A percentile compares a stretch with the other conserved stretches of the same genome.
phyloP scores from a whole-genome alignment of 2,329 filamentous ascomycete species.

The Teratosphaeria pseudoeucalypti region DNA sequence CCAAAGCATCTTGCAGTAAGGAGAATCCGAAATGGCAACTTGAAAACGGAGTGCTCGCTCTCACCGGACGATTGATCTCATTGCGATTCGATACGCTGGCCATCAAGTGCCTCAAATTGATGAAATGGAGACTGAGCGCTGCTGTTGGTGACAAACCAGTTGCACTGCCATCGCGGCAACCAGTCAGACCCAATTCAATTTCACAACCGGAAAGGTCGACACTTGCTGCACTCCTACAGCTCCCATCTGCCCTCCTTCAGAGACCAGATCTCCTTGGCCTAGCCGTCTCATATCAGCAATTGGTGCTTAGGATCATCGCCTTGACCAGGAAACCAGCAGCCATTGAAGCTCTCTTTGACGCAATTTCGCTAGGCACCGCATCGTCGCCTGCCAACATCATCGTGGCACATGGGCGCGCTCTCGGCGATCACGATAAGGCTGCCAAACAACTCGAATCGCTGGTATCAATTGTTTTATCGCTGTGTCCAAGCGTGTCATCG shows the following conservation, averaged over 20 bases:
- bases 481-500: constrained; percentile 57
- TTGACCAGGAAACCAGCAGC: constrained; percentile 48
- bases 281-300: constrained; percentile 54
- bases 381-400: constrained; percentile 53
- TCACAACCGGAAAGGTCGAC: constrained; percentile 29
- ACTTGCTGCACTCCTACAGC: constrained; percentile 53
- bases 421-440: constrained; percentile 45
- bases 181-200: background rate
- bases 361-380: constrained; percentile 42
- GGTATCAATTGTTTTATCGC: constrained; percentile 53
- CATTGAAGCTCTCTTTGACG: constrained; percentile 47
- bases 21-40: constrained; percentile 55
- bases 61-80: constrained; percentile 55
- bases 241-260: constrained; percentile 37
- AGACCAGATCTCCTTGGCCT: constrained; percentile 35
- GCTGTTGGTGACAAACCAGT: constrained; percentile 28
- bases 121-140: constrained; percentile 51
- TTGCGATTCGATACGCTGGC: constrained; percentile 59
- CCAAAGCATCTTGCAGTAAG: constrained; percentile 39
- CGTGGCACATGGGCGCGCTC: constrained; percentile 35
- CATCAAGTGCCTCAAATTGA: constrained; percentile 53
- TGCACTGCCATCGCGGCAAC: background rate
- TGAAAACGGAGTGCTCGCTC: constrained; percentile 61
- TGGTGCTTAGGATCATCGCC: constrained; percentile 54
- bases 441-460: constrained; percentile 57